phyloP scores from a whole-genome alignment of 768 basidiomycete species.

The Pisolithus orientalis region DNA sequence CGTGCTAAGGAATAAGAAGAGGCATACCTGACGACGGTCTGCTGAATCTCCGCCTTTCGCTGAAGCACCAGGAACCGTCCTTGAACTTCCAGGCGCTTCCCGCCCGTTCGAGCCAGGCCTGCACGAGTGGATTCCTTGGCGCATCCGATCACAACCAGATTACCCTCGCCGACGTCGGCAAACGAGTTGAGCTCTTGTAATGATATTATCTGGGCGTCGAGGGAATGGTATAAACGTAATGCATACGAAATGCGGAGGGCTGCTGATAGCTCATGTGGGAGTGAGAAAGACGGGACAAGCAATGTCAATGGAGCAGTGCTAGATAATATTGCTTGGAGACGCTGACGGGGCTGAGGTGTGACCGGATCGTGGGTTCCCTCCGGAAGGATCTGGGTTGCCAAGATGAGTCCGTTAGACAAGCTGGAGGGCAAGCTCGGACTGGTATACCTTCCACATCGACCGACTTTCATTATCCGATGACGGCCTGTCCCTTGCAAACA shows the following conservation, averaged over 20 bases:
- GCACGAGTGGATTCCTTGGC: slow-evolving; percentile 29
- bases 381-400: background rate
- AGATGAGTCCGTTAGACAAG: background rate
- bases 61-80: slow-evolving; percentile 13
- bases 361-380: background rate
- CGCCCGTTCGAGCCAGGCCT: slow-evolving; percentile 23
- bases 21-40: slow-evolving; percentile 16
- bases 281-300: slow-evolving; percentile 39
- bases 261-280: slow-evolving; percentile 37
- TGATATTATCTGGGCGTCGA: slow-evolving; percentile 60
- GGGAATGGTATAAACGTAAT: slow-evolving; percentile 57
- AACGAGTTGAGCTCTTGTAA: slow-evolving; percentile 31
- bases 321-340: slow-evolving; percentile 62
- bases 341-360: slow-evolving; percentile 35
- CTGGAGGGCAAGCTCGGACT: background rate
- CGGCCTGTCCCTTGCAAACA: slow-evolving; percentile 6
- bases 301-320: slow-evolving; percentile 49
- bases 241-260: slow-evolving; percentile 66
- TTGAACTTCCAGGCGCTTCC: slow-evolving; percentile 14
- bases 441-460: slow-evolving; percentile 19
- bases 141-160: slow-evolving; percentile 54
- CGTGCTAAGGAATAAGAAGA: background rate
- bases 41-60: slow-evolving; percentile 8
- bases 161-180: slow-evolving; percentile 29
- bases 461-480: background rate